Conservation (phyloP, 2,329 filamentous ascomycete species). For the Pseudogymnoascus verrucosus region DNA sequence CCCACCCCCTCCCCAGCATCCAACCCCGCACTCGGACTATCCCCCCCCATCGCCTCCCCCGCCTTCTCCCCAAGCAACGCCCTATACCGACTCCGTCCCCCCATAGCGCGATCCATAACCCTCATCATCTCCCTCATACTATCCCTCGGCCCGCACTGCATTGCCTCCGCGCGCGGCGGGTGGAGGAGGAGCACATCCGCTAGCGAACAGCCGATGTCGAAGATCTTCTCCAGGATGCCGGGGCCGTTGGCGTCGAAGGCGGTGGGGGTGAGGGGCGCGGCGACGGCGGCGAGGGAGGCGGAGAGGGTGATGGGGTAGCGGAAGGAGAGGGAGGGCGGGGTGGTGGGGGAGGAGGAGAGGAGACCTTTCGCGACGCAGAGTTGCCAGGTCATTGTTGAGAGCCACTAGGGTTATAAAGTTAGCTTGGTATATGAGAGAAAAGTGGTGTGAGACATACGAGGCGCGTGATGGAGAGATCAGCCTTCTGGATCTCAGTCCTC, state of each 20-base stretch:
- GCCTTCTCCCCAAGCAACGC: not conserved
- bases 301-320: conserved; percentile 23
- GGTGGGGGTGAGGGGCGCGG: conserved; percentile 17
- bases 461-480: not conserved
- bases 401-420: conserved; percentile 20
- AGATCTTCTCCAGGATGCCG: conserved; percentile 29
- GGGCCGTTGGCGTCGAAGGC: conserved; percentile 30
- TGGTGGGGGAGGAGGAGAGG: conserved; percentile 11
- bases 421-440: conserved; percentile 22
- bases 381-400: conserved; percentile 25
- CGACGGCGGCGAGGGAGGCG: conserved; percentile 21
- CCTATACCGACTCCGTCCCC: conserved; percentile 6
- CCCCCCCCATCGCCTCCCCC: too few relatives aligned
- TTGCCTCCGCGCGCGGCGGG: conserved; percentile 9
- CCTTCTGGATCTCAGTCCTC: not conserved
- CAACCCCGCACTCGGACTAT: too few relatives aligned
- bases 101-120: conserved; percentile 9
- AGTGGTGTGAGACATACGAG: not conserved
- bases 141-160: conserved; percentile 15
- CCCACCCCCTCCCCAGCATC: too few relatives aligned
- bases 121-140: conserved; percentile 15
- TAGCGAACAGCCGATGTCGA: conserved; percentile 29
- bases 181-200: conserved; percentile 22
- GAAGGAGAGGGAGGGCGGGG: conserved; percentile 16
- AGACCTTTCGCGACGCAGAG: conserved; percentile 22